Percentiles rank a stretch among this genome's conserved stretches.
Conservation (phyloP, 1,284 basidiomycete species). For the Caloboletus firmus region DNA sequence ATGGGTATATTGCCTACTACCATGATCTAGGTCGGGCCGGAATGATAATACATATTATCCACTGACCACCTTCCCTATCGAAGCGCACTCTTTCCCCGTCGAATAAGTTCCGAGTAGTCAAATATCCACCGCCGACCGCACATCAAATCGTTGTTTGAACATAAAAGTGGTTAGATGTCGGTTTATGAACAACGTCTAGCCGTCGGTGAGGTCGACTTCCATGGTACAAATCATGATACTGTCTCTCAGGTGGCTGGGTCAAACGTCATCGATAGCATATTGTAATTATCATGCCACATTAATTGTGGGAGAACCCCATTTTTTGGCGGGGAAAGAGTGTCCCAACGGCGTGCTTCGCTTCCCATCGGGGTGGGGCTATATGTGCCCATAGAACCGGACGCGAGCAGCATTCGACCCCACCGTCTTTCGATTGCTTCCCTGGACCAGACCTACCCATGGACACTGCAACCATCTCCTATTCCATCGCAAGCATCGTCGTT, state of each 20-base stretch:
- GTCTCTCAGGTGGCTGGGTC: background rate
- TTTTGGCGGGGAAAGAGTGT: slow-evolving; percentile 1
- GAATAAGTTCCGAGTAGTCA: background rate
- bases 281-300: background rate
- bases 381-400: background rate
- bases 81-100: background rate
- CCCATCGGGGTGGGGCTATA: slow-evolving; percentile 1
- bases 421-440: slow-evolving; percentile 1
- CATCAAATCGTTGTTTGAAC: background rate
- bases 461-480: background rate
- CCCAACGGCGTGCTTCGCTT: background rate
- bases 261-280: too few relatives aligned
- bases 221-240: background rate
- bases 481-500: background rate
- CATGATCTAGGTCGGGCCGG: too few relatives aligned
- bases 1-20: background rate
- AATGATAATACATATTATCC: background rate
- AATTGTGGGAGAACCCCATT: slow-evolving; percentile 1
- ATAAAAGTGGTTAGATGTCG: background rate
- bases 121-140: background rate
- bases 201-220: background rate
- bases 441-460: background rate
- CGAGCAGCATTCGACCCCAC: background rate
- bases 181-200: background rate
- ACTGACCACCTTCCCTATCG: background rate